A percentile compares a stretch with the other conserved stretches of the same genome.
phyloP scores from a whole-genome alignment of 768 basidiomycete species.

The Boletus fagicola region DNA sequence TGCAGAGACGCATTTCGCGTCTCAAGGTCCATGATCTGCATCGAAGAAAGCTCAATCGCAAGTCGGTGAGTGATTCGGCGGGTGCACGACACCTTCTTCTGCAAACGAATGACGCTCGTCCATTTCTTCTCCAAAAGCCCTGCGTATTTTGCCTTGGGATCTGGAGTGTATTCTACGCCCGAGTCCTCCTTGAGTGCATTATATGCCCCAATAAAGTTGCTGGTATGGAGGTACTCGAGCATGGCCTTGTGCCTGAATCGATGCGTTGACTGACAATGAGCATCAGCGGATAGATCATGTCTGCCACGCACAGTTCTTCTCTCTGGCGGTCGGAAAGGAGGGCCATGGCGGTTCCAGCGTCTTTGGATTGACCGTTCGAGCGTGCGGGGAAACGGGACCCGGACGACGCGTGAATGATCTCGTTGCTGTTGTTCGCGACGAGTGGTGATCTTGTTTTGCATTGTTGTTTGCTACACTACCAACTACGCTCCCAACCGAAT shows the following conservation, averaged over 20 bases:
- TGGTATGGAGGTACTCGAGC: constrained; percentile 72
- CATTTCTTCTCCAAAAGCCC: constrained; percentile 96
- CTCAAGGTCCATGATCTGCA: constrained; percentile 93
- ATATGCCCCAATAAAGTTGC: constrained; percentile 61
- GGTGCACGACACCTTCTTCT: constrained; percentile 73
- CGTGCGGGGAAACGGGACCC: not conserved
- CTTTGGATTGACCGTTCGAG: not conserved
- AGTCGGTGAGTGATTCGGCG: constrained; percentile 5
- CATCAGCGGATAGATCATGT: constrained; percentile 5
- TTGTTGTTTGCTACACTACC: constrained; percentile 23
- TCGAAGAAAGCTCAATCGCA: constrained; percentile 10
- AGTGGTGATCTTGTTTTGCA: constrained; percentile 31
- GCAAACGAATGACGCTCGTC: constrained; percentile 93
- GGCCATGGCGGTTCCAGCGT: constrained; percentile 32
- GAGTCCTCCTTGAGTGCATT: constrained; percentile 56
- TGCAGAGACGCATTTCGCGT: constrained; percentile 75
- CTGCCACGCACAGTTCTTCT: constrained; percentile 44
- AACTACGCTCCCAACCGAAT: constrained; percentile 10
- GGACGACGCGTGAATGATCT: constrained; percentile 15
- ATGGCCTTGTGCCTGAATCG: constrained; percentile 69
- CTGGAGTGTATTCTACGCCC: constrained; percentile 66
- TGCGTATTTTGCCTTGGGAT: constrained; percentile 82
- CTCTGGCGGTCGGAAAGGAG: constrained; percentile 46
- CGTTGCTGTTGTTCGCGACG: constrained; percentile 12
- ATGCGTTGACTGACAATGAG: constrained; percentile 10